Evolutionary conservation across 805 yeast species (phyloP).

Genomic region (Sugiyamaella marilandica): DNA sequence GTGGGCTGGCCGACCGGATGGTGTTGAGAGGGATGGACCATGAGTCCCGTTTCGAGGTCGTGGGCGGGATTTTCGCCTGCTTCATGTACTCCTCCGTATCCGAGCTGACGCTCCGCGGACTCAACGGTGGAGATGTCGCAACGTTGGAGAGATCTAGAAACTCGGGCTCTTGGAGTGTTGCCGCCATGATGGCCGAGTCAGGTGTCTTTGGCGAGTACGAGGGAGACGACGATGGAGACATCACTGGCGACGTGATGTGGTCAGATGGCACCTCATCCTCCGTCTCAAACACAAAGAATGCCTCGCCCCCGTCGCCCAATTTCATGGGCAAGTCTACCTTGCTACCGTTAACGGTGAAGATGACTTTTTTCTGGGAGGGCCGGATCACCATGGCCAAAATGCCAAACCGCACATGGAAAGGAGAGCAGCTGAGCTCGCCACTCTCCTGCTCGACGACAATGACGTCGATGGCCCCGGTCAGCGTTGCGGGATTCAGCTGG

Average conservation of each 20-base stretch:
- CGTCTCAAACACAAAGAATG: slow-evolving; percentile 92
- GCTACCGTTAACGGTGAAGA: slow-evolving; percentile 77
- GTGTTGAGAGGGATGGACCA: slow-evolving; percentile 1
- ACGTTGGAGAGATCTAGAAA: slow-evolving; percentile 39
- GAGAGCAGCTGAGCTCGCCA: slow-evolving; percentile 80
- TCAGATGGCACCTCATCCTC: slow-evolving; percentile 64
- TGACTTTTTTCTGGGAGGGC: slow-evolving; percentile 94
- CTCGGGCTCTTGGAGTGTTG: slow-evolving; percentile 43
- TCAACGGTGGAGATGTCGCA: background rate
- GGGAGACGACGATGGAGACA: slow-evolving; percentile 57
- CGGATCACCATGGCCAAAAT: slow-evolving; percentile 77
- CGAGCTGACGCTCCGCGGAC: background rate
- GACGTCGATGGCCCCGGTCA: slow-evolving; percentile 95
- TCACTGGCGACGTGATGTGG: slow-evolving; percentile 80
- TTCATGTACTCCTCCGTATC: background rate
- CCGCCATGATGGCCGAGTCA: slow-evolving; percentile 7
- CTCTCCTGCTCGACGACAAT: slow-evolving; percentile 88
- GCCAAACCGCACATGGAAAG: slow-evolving; percentile 95
- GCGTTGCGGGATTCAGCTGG: slow-evolving; percentile 91
- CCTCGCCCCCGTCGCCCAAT: slow-evolving; percentile 96
- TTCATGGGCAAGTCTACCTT: slow-evolving; percentile 89
- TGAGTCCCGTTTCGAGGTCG: background rate
- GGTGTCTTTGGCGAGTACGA: slow-evolving; percentile 24
- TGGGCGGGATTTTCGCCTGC: background rate
- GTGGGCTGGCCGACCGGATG: slow-evolving; percentile 16